These are phyloP conservation scores for Austroboletus olivaceoglutinosus DNA, from an alignment of 1,284 basidiomycete genomes.

Conservation along the genomic window DNA sequence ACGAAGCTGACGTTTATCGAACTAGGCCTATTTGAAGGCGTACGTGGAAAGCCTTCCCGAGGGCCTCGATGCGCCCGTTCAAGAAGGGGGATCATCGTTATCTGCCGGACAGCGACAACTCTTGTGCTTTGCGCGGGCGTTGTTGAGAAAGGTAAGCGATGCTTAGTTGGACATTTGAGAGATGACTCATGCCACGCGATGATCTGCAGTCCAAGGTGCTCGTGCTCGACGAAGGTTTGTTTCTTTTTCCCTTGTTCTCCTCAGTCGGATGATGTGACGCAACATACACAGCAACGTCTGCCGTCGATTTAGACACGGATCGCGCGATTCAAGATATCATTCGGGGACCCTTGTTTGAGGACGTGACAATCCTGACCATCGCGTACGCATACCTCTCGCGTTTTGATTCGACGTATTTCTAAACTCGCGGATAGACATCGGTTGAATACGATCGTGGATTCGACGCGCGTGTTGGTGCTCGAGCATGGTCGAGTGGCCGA, in stretches of 20 bases:
- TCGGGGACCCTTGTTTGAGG: constrained; percentile 61
- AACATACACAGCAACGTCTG: constrained; percentile 60
- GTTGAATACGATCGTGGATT: constrained; percentile 89
- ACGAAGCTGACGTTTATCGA: neutral
- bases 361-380: constrained; percentile 82
- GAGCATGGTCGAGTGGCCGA: constrained; percentile 60
- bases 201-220: constrained; percentile 71
- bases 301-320: constrained; percentile 90
- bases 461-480: constrained; percentile 82
- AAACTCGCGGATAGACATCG: constrained; percentile 79
- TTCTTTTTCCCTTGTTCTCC: neutral
- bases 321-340: constrained; percentile 82
- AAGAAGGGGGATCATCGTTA: constrained; percentile 82
- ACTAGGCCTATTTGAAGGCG: constrained; percentile 60
- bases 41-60: constrained; percentile 73
- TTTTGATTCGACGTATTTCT: too few species aligned
- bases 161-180: neutral
- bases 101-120: constrained; percentile 85
- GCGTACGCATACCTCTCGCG: too few species aligned
- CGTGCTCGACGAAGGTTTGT: constrained; percentile 82
- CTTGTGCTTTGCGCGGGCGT: constrained; percentile 78
- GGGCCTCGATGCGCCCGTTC: constrained; percentile 72
- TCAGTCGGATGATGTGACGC: neutral
- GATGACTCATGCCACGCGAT: neutral
- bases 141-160: constrained; percentile 58